phyloP scores from a whole-genome alignment of 306 rosid species.

The Prunus padus region DNA sequence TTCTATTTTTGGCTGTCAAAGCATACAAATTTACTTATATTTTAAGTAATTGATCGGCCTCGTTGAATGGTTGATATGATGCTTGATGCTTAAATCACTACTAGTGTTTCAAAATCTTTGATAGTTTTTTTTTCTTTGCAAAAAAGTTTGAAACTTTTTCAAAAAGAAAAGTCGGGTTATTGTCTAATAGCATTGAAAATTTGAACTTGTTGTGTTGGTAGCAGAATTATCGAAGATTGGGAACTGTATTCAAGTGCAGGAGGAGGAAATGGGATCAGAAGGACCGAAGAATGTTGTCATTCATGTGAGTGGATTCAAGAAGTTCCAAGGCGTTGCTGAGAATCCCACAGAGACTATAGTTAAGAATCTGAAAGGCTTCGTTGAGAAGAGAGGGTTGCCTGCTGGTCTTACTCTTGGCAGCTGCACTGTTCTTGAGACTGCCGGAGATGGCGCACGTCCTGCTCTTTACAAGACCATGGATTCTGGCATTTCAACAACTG shows the following conservation, averaged over 20 bases:
- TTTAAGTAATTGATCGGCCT: no score
- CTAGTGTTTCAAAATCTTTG: not conserved
- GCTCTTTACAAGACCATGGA: slow-evolving; percentile 55
- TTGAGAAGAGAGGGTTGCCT: slow-evolving; percentile 65
- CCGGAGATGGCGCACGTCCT: slow-evolving; percentile 65
- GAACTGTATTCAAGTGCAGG: slow-evolving; percentile 57
- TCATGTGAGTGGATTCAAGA: slow-evolving; percentile 83
- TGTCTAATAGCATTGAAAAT: not conserved
- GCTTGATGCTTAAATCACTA: not conserved
- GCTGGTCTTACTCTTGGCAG: slow-evolving; percentile 76
- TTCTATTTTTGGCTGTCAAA: not conserved
- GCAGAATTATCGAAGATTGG: slow-evolving; percentile 42
- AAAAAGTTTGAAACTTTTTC: not conserved
- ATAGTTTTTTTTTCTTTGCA: not conserved
- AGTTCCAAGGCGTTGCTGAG: slow-evolving; percentile 71
- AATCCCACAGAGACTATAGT: slow-evolving; percentile 79
- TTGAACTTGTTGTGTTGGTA: not conserved
- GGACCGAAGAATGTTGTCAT: slow-evolving; percentile 62
- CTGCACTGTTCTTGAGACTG: slow-evolving; percentile 65
- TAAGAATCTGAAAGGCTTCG: slow-evolving; percentile 51
- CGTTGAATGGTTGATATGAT: not conserved
- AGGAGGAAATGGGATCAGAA: slow-evolving; percentile 79
- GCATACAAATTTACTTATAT: not conserved
- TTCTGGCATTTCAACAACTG: slow-evolving; percentile 40
- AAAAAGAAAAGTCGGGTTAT: not conserved